phyloP scores from a whole-genome alignment of 2,329 filamentous ascomycete genomes.

The Diaporthe helianthi region DNA sequence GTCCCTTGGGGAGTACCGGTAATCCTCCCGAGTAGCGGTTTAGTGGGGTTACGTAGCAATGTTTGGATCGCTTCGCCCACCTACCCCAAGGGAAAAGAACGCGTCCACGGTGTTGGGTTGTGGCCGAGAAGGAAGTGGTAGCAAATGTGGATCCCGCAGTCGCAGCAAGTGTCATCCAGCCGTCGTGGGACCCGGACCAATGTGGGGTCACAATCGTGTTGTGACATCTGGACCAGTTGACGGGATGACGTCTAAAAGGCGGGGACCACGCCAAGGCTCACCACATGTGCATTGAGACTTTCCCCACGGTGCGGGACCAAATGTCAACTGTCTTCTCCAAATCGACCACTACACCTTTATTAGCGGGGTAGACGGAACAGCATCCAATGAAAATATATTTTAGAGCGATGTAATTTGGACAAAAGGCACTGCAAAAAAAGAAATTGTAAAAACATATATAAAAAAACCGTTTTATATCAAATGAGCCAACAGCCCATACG shows the following conservation, averaged over 20 bases:
- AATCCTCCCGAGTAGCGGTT: neutral
- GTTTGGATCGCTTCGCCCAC: neutral
- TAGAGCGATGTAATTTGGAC: neutral
- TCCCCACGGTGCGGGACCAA: slow-evolving; percentile 16
- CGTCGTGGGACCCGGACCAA: neutral
- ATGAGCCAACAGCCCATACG: no score
- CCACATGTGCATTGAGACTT: no score
- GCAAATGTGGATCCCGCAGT: neutral
- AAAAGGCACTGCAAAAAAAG: neutral
- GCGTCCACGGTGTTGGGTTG: neutral
- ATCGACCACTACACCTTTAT: neutral
- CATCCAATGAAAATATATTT: neutral
- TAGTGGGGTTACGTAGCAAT: neutral
- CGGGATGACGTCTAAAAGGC: slow-evolving; percentile 24
- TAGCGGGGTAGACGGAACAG: neutral
- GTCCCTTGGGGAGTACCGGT: neutral
- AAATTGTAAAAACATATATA: no score
- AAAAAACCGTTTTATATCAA: no score
- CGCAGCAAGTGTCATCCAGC: neutral
- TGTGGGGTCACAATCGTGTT: slow-evolving; percentile 3
- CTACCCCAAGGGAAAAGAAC: neutral
- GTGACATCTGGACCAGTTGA: neutral
- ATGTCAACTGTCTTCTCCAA: neutral
- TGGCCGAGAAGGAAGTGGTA: neutral
- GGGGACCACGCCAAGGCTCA: neutral